Conservation (phyloP, 441 rosid species). For the Adansonia rubrostipa region DNA sequence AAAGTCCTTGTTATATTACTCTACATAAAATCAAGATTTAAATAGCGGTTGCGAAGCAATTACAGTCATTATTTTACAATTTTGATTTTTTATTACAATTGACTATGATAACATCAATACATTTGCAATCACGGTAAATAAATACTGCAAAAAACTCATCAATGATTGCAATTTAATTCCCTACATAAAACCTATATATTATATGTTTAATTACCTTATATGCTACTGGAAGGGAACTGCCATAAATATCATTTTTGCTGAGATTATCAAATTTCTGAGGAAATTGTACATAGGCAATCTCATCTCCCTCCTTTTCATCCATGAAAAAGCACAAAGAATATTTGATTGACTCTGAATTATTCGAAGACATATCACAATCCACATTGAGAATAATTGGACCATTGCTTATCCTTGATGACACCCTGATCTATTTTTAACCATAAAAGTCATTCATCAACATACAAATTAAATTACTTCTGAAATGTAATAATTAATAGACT, state of each 20-base stretch:
- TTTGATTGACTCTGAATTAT: constrained; percentile 46
- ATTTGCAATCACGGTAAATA: too few relatives aligned
- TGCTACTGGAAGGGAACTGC: constrained; percentile 38
- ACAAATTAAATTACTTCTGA: not conserved
- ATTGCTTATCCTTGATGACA: constrained; percentile 61
- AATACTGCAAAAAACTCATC: too few relatives aligned
- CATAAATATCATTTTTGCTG: constrained; percentile 61
- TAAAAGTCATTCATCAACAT: not conserved
- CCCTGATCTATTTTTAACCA: constrained; percentile 47
- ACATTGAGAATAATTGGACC: constrained; percentile 57
- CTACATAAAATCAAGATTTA: too few relatives aligned
- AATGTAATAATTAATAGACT: too few relatives aligned
- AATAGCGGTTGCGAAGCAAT: too few relatives aligned
- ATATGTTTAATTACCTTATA: constrained; percentile 27
- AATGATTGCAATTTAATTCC: too few relatives aligned
- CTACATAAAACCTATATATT: too few relatives aligned
- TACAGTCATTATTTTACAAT: too few relatives aligned
- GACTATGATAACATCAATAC: too few relatives aligned
- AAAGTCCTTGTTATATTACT: too few relatives aligned
- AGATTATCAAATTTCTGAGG: constrained; percentile 53
- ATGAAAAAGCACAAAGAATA: constrained; percentile 75
- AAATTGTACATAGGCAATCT: constrained; percentile 66
- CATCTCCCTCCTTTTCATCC: constrained; percentile 62
- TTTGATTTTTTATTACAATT: too few relatives aligned
- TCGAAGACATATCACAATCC: constrained; percentile 89